Base-by-base conservation (phyloP, 2,329 filamentous ascomycete species). In the Chrysoporthe cubensis region DNA sequence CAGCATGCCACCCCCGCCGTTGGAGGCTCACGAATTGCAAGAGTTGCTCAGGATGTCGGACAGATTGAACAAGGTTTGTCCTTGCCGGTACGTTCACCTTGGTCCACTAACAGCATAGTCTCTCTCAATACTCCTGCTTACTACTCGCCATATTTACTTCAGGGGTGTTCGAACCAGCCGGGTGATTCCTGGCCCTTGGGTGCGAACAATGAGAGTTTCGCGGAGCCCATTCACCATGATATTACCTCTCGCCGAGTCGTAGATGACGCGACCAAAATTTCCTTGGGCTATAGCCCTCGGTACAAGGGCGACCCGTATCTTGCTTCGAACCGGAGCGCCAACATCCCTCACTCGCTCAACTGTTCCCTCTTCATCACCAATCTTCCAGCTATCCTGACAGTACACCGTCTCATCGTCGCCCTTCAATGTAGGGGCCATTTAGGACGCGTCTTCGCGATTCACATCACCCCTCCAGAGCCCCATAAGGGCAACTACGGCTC, bases 341-440 rank as follows among this genome's bases (percentile, higher is more conserved):
- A 76, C 44, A 80, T 83, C 44, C 75, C 79, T 0, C 74, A 80
- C 43, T 68, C 73, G 3, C 66, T 80, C 43, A 87, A 86, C 74
- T 85, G 84, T 43, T 80, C 83, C 0, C 76, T 88, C 1, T 88
- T 84, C 81, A 71, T 88, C 37, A 84, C 81, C 1, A 83, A 84
- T 62, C 78, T 88, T 0, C 83, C 85, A 0, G 77, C 81, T 0
- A 70, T 78, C 64, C 74, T 83, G 54, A 80, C 77, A 1, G 78
- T 81, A 52, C 71, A 74, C 37, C 77, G 82, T 71, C 82, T 88
- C 1, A 80, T 88, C 1, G 67, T 72, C 1, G 70, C 76, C 2
- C 80, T 88, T 56, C 78, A 80, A 13, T 72, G 78, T 68, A 76
- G 82, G 42, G 86, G 86, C 2, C 73, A 78, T 65, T 75, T 82